Conservation (phyloP, 2,329 filamentous ascomycete species). For the Trichoderma endophyticum region DNA sequence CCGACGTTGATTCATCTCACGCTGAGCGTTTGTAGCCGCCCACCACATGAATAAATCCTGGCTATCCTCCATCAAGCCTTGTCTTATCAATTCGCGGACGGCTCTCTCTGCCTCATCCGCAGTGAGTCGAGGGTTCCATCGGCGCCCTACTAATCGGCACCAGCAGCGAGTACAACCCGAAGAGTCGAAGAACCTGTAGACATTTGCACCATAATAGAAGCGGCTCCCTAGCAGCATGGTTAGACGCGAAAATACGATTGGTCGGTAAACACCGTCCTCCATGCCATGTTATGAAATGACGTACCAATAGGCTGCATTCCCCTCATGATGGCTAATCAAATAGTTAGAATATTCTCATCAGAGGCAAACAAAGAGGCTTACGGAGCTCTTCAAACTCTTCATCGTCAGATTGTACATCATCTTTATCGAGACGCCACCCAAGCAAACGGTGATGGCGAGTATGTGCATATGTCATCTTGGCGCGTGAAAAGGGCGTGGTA, state of each 20-base stretch:
- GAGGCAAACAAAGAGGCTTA: neutral
- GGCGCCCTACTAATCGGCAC: neutral
- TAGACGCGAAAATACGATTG: neutral
- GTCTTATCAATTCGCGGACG: neutral
- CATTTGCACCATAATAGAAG: neutral
- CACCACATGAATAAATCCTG: neutral
- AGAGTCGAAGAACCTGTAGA: neutral
- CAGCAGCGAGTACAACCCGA: neutral
- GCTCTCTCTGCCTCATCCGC: neutral
- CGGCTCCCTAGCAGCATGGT: neutral
- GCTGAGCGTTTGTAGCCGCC: neutral
- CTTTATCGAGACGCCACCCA: neutral
- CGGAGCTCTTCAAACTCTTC: neutral
- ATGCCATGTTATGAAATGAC: neutral
- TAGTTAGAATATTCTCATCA: neutral
- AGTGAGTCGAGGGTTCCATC: neutral
- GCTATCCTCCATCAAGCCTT: neutral
- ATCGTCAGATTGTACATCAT: neutral
- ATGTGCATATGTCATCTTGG: neutral
- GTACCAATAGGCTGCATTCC: neutral
- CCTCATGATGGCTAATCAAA: neutral
- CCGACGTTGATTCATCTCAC: too few species aligned
- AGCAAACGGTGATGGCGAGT: neutral
- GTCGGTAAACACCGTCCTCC: neutral
- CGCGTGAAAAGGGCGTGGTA: neutral